Evolutionary conservation across 495 filamentous ascomycete genomes (phyloP), one percentile per base, ranked within the genome.

Genomic region (Xylaria cubensis): DNA sequence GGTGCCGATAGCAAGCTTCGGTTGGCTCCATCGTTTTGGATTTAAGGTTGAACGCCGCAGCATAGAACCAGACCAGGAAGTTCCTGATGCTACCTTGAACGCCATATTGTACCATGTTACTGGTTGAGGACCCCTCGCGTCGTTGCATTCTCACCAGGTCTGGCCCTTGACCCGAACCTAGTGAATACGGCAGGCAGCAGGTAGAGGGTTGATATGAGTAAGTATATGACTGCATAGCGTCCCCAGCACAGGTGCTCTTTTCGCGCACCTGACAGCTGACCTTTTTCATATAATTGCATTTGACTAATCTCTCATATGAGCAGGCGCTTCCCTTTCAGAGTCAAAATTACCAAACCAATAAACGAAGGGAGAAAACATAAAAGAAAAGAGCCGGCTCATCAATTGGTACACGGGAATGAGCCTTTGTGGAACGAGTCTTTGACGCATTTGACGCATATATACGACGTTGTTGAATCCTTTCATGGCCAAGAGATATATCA

Each of bases 161-260:
- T 61, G 48, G 51, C 41, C 39, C 50, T 48, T 2, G 65, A 55
- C 32, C 67, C 53, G 10, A 69, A 48, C 39, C n/a, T 24, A n/a
- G 50, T 67, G 26, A 36, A 61, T 61, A 58, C 48, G 67, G 67
- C 67, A 41, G 29, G 46, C 46, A 24, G 17, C 34, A 48, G 44
- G 10, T 13, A 42, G 53, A 12, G 12, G n/a, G 48, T 29, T 9
- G 24, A 8, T 26, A 50, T 13, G 34, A 67, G 12, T 56, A 8
- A 67, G 42, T 67, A 67, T 67, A 55, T 56, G n/a, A 67, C 50
- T 50, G 32, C 64, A 44, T n/a, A 50, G 12, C 21, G n/a, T 56
- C 50, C 64, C 50, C 34, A 55, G 29, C 34, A 29, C 65, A 13
- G 17, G 19, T 5, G 34, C 29, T 17, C 42, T 65, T 7, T 10